Base-by-base conservation (phyloP, 257 asterid genomes). In the Salvia miltiorrhiza region DNA sequence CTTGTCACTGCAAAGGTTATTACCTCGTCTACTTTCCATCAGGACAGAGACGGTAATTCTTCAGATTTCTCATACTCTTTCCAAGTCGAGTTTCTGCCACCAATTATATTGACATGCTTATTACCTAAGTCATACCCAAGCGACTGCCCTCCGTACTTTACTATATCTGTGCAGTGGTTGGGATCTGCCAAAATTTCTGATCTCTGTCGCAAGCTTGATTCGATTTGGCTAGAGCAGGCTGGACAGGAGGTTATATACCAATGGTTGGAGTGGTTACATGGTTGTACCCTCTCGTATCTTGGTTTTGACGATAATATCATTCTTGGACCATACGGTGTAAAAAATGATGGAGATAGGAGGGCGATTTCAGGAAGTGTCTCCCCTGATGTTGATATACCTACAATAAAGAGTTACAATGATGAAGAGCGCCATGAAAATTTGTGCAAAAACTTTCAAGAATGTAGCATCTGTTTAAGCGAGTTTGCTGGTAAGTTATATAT, bases 101-200 rank as follows among this genome's bases (percentile, higher is more conserved):
- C 99, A 24, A 79, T 90, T 72, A 52, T 79, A 67, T 76, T 93
- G 76, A 86, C 91, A 45, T 93, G 97, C 76, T 80, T 86, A 65
- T 82, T 93, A 76, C 97, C 99, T 13, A 77, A 85, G 76, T 85
- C 95, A 52, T 93, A 93, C 71, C 99, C 99, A 5, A 85, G 95
- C 80, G 78, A 79, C 47, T 39, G 35, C 58, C 75, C 91, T 77
- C 99, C 99, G 63, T 68, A 75, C 73, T 87, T 88, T 75, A 83
- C 87, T 69, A 73, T 93, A 41, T 83, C 87, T 49, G 88, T 78
- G 64, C 86, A 80, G 54, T 93, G 99, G 99, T 69, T 93, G 81
- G 61, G 68, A 54, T 70, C 80, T 40, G 28, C 80, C 73, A 82
- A 80, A 68, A 82, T 93, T 19, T 88, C 95, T 26, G 70, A 79